Conservation (phyloP, 2,329 filamentous ascomycete genomes). For the Saccharata proteae region DNA sequence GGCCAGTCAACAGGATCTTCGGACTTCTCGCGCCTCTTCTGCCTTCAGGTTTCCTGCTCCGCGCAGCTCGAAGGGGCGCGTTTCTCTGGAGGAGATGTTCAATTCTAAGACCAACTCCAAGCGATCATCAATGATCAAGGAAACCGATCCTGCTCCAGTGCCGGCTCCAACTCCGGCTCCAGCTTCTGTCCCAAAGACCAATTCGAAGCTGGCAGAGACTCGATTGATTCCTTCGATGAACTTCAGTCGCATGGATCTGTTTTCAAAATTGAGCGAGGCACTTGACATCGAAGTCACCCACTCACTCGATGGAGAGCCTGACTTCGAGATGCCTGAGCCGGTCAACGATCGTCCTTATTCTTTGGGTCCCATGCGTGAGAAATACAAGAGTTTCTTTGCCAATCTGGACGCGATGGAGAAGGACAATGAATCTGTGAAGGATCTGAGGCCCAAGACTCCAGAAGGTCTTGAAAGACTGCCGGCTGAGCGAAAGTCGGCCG, state of each 20-base stretch:
- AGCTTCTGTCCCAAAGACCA: slow-evolving; percentile 3
- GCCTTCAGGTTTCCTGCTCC: slow-evolving; percentile 16
- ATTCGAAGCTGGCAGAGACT: slow-evolving; percentile 13
- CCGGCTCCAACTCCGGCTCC: no score
- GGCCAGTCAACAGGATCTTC: slow-evolving; percentile 14
- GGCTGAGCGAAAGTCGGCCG: not conserved
- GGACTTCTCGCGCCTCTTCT: slow-evolving; percentile 11
- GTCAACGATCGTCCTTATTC: slow-evolving; percentile 10
- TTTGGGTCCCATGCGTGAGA: slow-evolving; percentile 26
- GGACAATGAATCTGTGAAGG: slow-evolving; percentile 2
- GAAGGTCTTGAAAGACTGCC: slow-evolving; percentile 1
- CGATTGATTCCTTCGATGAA: slow-evolving; percentile 34
- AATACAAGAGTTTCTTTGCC: slow-evolving; percentile 34
- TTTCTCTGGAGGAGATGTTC: slow-evolving; percentile 4
- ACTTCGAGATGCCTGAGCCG: no score
- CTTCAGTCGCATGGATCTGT: slow-evolving; percentile 35
- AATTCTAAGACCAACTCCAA: slow-evolving; percentile 2
- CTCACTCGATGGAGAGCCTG: slow-evolving; percentile 11
- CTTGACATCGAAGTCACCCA: slow-evolving; percentile 20
- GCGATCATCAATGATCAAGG: slow-evolving; percentile 1
- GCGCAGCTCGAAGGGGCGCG: slow-evolving; percentile 9
- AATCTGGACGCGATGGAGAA: slow-evolving; percentile 27
- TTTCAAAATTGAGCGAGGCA: slow-evolving; percentile 33
- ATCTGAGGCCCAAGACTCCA: slow-evolving; percentile 6
- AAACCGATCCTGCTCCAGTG: no score